Evolutionary conservation across 1,284 basidiomycete genomes (phyloP).

Genomic region (Moesziomyces globuligerus): DNA sequence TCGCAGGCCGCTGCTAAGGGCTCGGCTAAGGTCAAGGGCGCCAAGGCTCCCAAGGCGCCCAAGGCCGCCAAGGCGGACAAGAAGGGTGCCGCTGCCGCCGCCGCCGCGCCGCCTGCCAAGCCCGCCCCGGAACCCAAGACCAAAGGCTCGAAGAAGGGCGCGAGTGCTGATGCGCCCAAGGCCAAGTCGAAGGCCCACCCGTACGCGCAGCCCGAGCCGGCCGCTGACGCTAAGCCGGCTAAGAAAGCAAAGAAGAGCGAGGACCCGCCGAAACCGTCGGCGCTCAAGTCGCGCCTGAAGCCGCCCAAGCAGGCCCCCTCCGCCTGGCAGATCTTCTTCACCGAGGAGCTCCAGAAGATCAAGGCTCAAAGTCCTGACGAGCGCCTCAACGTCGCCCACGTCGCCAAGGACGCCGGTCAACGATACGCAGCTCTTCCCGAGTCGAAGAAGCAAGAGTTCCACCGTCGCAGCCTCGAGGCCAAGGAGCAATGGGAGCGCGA

Average conservation of each 20-base stretch:
- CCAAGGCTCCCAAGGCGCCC: constrained; percentile 35
- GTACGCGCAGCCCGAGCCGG: constrained; percentile 39
- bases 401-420: constrained; percentile 91
- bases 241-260: constrained; percentile 53
- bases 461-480: constrained; percentile 76
- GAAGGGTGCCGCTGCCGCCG: constrained; percentile 31
- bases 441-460: constrained; percentile 76
- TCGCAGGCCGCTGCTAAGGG: constrained; percentile 29
- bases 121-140: constrained; percentile 32
- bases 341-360: constrained; percentile 86
- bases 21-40: constrained; percentile 30
- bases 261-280: constrained; percentile 64
- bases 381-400: constrained; percentile 93
- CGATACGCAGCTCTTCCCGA: constrained; percentile 83
- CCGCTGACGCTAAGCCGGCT: constrained; percentile 34
- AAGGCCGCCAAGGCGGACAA: constrained; percentile 31
- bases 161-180: constrained; percentile 41
- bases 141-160: constrained; percentile 44
- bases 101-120: constrained; percentile 27
- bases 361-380: constrained; percentile 72
- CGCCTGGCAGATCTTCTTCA: constrained; percentile 96
- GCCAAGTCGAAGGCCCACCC: constrained; percentile 46
- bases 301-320: constrained; percentile 93
- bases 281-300: constrained; percentile 73
- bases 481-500: constrained; percentile 85